Percentiles rank a stretch among this genome's conserved stretches.
Conservation (phyloP, 805 yeast genomes). For the Wickerhamiella nectarea region DNA sequence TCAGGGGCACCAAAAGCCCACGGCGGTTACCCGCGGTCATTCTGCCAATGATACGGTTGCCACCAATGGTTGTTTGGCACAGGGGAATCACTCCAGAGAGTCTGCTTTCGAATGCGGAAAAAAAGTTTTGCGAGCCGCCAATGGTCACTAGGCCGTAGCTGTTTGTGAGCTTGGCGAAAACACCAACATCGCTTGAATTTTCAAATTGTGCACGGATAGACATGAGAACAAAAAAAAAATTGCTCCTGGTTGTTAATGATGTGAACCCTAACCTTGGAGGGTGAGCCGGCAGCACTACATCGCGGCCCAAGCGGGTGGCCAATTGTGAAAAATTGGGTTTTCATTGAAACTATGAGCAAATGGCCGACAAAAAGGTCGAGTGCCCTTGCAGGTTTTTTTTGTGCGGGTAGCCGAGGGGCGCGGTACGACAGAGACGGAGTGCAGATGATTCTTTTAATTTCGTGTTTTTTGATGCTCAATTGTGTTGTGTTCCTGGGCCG, state of each 20-base stretch:
- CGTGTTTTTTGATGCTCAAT: no score
- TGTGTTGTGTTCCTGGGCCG: no score
- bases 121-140: slow-evolving; percentile 78
- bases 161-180: slow-evolving; percentile 62
- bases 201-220: slow-evolving; percentile 24
- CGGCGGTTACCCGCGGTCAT: slow-evolving; percentile 98
- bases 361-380: no score
- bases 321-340: not conserved
- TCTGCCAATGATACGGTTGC: slow-evolving; percentile 94
- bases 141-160: slow-evolving; percentile 92
- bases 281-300: not conserved
- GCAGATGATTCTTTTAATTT: no score
- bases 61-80: slow-evolving; percentile 94
- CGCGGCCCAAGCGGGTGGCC: no score
- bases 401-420: no score
- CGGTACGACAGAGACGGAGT: no score
- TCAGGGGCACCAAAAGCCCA: slow-evolving; percentile 92
- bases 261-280: not conserved
- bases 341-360: no score
- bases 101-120: slow-evolving; percentile 93
- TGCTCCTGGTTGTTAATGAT: not conserved
- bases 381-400: no score
- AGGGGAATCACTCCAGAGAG: slow-evolving; percentile 93
- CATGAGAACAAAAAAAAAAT: slow-evolving; percentile 10
- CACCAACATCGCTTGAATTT: slow-evolving; percentile 24